A percentile compares a stretch with the other conserved stretches of the same genome.
These are phyloP conservation scores for Phytophthora megakarya DNA, from an alignment of 352 stramenopile genomes.

Conservation along the genomic window DNA sequence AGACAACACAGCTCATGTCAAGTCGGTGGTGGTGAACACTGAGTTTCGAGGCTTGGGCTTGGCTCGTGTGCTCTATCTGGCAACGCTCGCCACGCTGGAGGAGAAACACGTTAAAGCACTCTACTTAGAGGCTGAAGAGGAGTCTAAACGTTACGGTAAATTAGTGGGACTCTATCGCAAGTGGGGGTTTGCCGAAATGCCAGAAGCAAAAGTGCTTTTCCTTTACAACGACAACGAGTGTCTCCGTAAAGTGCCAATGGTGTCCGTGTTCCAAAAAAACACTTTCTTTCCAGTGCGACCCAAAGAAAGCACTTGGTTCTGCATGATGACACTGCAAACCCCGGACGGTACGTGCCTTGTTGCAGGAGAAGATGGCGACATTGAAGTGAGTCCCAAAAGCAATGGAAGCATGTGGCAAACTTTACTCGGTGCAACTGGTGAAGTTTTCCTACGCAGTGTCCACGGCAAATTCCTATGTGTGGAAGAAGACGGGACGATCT, in stretches of 20 bases:
- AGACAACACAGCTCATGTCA: constrained; percentile 64
- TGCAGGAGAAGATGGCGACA: constrained; percentile 64
- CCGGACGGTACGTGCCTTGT: constrained; percentile 71
- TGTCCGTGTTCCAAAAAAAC: constrained; percentile 46
- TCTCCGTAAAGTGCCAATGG: constrained; percentile 86
- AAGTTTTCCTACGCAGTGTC: constrained; percentile 75
- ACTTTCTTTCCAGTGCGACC: constrained; percentile 55
- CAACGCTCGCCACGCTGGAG: constrained; percentile 64
- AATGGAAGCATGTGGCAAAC: constrained; percentile 77
- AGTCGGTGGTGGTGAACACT: constrained; percentile 72
- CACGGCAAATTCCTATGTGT: constrained; percentile 88
- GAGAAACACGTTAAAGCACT: constrained; percentile 60
- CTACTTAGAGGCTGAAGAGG: constrained; percentile 70
- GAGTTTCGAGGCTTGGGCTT: constrained; percentile 75
- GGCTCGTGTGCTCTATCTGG: constrained; percentile 78
- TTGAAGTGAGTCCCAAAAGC: constrained; percentile 44
- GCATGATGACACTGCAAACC: constrained; percentile 72
- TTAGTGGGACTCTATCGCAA: constrained; percentile 73
- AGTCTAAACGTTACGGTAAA: constrained; percentile 60
- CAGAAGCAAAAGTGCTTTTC: constrained; percentile 71
- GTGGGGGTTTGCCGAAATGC: constrained; percentile 68
- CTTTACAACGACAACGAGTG: constrained; percentile 87
- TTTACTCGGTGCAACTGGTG: constrained; percentile 52
- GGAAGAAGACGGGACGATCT: constrained; percentile 70
- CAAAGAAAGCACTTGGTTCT: constrained; percentile 69